Evolutionary conservation across 2,329 filamentous ascomycete genomes (phyloP).

Genomic region (Lasiodiplodia sp.): DNA sequence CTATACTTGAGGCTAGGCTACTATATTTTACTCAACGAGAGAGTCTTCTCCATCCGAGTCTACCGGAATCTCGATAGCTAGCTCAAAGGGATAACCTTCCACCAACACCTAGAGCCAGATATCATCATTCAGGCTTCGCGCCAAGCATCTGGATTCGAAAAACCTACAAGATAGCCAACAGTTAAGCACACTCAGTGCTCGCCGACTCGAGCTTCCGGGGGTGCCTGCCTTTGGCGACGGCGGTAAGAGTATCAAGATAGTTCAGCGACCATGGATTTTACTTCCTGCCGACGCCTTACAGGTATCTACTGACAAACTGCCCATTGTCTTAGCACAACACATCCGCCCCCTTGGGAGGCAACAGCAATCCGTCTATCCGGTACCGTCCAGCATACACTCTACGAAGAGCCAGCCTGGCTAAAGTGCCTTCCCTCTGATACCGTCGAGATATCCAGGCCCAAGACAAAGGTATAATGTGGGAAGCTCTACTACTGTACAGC

Average conservation of each 20-base stretch:
- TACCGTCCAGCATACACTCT: neutral
- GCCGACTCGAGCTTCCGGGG: neutral
- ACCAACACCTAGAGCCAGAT: neutral
- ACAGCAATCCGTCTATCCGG: neutral
- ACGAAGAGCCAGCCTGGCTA: neutral
- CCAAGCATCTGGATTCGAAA: neutral
- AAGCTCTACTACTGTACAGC: neutral
- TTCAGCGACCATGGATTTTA: neutral
- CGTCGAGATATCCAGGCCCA: neutral
- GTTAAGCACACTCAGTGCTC: neutral
- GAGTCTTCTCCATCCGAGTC: neutral
- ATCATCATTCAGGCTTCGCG: neutral
- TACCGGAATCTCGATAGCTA: neutral
- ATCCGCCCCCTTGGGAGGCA: neutral
- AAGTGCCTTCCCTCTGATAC: neutral
- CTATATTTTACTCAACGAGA: neutral
- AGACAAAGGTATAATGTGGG: neutral
- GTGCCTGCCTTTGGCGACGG: neutral
- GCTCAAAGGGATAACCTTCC: neutral
- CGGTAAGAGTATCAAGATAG: neutral
- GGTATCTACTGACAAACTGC: neutral
- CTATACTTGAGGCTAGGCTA: neutral
- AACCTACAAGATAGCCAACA: neutral
- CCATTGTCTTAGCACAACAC: neutral
- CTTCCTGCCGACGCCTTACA: neutral